Base-by-base conservation (phyloP, 441 rosid species). In the Dalechampia spathulata region DNA sequence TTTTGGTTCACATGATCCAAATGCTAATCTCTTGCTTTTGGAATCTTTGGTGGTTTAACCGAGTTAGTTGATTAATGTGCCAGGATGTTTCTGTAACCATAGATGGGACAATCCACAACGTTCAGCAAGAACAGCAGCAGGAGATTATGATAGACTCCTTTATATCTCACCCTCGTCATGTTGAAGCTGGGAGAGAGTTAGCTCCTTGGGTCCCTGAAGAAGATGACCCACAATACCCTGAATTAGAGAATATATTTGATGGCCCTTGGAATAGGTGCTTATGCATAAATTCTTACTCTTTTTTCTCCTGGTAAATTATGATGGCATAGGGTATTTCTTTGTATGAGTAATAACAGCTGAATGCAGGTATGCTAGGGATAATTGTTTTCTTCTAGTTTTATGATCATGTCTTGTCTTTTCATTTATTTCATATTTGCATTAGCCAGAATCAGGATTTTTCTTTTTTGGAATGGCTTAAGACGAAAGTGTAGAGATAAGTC, bases 191-290 rank as follows among this genome's bases (percentile, higher is more conserved):
- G 72, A 94, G 91, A 70, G 92, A 81, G 77, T 81, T 94, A 57
- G 73, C 65, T 63, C 95, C 73, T 39, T 90, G 99, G 99, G 73
- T 83, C 47, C 96, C 97, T 55, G 95, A 83, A 61, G 90, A 68
- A 66, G 78, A 78, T 76, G 76, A 58, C 66, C 91, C 80, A 25
- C 78, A 66, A 44, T 69, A 71, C 63, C 79, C 91, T 49, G 99
- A 79, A 45, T 60, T 84, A 58, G 97, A 86, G 22, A 84, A 86
- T 74, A 75, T 71, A 66, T 87, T 93, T 69, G 90, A 84, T 39
- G 66, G 50, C 55, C 74, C 70, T 46, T 59, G 82, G 79, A 75
- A 78, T 55, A 87, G 97, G 97, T 94, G 71, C 60, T 48, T 61
- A 66, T 56, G 15, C n/a, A 30, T 60, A 25, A 39, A 52, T 59